phyloP scores from a whole-genome alignment of 495 filamentous ascomycete genomes.

The Rostrohypoxylon terebratum region DNA sequence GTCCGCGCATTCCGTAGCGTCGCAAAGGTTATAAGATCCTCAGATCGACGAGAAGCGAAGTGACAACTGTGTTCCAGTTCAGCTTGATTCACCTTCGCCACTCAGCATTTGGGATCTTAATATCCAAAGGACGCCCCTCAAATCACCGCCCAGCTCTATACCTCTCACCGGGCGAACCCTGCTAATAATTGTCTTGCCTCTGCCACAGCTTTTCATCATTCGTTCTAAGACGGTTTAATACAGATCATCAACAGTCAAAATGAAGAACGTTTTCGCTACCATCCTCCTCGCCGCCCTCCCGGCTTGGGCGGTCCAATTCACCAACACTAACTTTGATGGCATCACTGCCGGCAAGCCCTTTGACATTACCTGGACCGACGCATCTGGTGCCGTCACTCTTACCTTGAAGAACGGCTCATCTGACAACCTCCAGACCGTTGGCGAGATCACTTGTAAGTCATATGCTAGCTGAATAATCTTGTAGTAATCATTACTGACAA shows the following conservation, averaged over 20 bases:
- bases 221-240: constrained; percentile 39
- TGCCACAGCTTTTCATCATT: constrained; percentile 35
- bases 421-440: constrained; percentile 52
- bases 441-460: constrained; percentile 52
- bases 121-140: constrained; percentile 7
- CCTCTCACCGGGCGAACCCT: constrained; percentile 7
- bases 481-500: constrained; percentile 27
- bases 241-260: constrained; percentile 49
- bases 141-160: neutral
- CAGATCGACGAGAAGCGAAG: constrained; percentile 12
- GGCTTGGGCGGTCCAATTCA: constrained; percentile 54
- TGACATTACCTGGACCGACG: constrained; percentile 56
- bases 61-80: neutral
- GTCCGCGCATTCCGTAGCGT: constrained; percentile 6
- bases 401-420: constrained; percentile 52
- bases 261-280: constrained; percentile 57
- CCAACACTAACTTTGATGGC: constrained; percentile 55
- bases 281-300: constrained; percentile 54
- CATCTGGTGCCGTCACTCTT: constrained; percentile 55
- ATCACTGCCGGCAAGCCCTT: constrained; percentile 55
- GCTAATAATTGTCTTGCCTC: constrained; percentile 17
- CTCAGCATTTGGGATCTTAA: neutral
- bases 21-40: constrained; percentile 14
- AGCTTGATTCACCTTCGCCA: neutral
- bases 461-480: neutral